Percentiles rank a stretch among this genome's conserved stretches.
These are phyloP conservation scores for Penicillium sp. DNA, from an alignment of 2,329 filamentous ascomycete genomes.

Conservation along the genomic window DNA sequence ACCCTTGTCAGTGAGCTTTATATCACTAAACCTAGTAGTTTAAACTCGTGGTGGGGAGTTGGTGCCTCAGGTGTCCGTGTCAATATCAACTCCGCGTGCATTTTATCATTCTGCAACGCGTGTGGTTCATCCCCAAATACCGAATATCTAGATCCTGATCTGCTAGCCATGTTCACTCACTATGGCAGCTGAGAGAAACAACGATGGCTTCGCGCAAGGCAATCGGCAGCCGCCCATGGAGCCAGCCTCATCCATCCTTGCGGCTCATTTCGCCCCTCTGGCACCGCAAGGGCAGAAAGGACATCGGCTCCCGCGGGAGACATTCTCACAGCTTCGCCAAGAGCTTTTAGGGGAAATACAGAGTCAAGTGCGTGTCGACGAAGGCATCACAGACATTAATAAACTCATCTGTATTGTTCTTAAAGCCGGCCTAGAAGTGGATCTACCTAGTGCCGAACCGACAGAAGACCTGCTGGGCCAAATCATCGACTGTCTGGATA, in stretches of 20 bases:
- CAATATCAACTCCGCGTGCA: constrained; percentile 8
- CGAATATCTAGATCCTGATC: background rate
- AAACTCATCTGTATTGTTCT: constrained; percentile 83
- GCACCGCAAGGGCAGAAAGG: constrained; percentile 64
- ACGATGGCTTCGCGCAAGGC: constrained; percentile 14
- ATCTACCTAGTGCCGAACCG: constrained; percentile 63
- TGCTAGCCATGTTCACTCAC: constrained; percentile 13
- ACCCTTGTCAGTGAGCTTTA: background rate
- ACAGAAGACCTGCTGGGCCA: constrained; percentile 43
- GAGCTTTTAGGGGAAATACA: constrained; percentile 56
- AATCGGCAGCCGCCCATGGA: constrained; percentile 28
- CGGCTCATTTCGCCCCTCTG: constrained; percentile 81
- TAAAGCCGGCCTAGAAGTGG: constrained; percentile 70
- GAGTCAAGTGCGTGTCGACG: constrained; percentile 54
- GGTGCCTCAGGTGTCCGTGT: constrained; percentile 24
- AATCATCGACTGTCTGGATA: constrained; percentile 69
- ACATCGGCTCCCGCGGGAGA: constrained; percentile 67
- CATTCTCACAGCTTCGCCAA: constrained; percentile 73
- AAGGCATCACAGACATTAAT: constrained; percentile 75
- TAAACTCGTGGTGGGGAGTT: background rate
- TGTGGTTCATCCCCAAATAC: background rate
- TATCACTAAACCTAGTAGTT: background rate
- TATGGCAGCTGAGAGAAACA: constrained; percentile 30
- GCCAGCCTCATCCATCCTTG: constrained; percentile 72
- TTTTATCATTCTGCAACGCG: background rate